phyloP scores from a whole-genome alignment of 768 basidiomycete species.

The Amanita rubescens region DNA sequence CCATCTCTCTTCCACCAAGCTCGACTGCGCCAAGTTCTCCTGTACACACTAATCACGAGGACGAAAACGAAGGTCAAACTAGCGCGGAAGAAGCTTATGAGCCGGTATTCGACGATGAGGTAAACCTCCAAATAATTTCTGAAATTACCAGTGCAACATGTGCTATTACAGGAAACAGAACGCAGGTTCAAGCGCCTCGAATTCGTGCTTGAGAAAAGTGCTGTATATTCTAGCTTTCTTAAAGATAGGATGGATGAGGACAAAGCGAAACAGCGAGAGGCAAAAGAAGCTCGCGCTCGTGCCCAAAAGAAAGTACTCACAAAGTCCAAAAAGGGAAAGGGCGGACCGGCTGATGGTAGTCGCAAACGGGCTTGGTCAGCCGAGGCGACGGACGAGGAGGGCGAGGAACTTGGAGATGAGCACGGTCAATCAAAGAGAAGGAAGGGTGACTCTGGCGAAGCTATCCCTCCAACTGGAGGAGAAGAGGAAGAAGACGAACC shows the following conservation, averaged over 20 bases:
- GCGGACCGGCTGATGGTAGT: constrained; percentile 9
- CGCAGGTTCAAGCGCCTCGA: constrained; percentile 47
- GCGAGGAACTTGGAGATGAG: background rate
- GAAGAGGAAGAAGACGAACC: constrained; percentile 21
- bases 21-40: constrained; percentile 3
- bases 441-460: constrained; percentile 20
- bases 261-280: constrained; percentile 23
- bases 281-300: constrained; percentile 7
- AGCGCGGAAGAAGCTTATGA: background rate
- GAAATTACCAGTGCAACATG: too few relatives aligned
- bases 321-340: background rate
- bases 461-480: constrained; percentile 10
- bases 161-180: constrained; percentile 38
- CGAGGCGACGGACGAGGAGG: constrained; percentile 1
- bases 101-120: constrained; percentile 7
- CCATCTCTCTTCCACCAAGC: background rate
- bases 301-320: too few relatives aligned
- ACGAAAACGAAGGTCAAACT: background rate
- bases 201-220: constrained; percentile 68
- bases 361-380: constrained; percentile 19
- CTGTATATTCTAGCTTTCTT: constrained; percentile 65
- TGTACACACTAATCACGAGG: background rate
- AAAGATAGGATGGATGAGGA: constrained; percentile 70
- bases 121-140: too few relatives aligned
- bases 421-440: constrained; percentile 16